These are phyloP conservation scores for Cladosporium cucumerinum DNA, from an alignment of 2,329 filamentous ascomycete species.

Conservation along the genomic window DNA sequence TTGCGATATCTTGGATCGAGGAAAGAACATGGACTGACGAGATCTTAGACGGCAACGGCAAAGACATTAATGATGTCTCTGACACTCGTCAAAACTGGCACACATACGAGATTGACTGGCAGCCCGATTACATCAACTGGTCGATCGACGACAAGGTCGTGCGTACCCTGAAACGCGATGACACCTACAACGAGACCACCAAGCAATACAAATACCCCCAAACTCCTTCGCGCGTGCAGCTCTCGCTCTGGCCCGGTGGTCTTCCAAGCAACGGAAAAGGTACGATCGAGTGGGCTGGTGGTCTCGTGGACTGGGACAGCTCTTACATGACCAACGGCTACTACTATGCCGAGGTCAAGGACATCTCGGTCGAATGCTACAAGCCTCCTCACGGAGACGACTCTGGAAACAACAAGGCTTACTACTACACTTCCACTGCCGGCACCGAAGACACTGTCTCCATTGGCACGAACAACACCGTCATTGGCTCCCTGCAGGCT, in stretches of 20 bases:
- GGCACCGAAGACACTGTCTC: conserved; percentile 75
- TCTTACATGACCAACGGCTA: conserved; percentile 82
- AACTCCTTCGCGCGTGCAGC: conserved; percentile 82
- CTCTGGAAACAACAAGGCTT: conserved; percentile 55
- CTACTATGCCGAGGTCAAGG: conserved; percentile 77
- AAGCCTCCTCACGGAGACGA: conserved; percentile 70
- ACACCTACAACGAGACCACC: conserved; percentile 81
- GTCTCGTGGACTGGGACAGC: conserved; percentile 80
- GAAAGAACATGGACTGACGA: conserved; percentile 21
- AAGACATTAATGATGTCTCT: conserved; percentile 60
- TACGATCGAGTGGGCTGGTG: conserved; percentile 89
- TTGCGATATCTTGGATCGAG: not conserved
- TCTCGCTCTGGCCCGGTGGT: conserved; percentile 95
- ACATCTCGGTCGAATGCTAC: conserved; percentile 84
- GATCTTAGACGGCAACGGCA: conserved; percentile 65
- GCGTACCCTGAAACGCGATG: conserved; percentile 68
- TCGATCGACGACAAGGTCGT: conserved; percentile 74
- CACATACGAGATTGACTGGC: conserved; percentile 92
- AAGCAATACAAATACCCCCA: conserved; percentile 87
- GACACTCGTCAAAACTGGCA: conserved; percentile 78
- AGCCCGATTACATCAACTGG: conserved; percentile 82
- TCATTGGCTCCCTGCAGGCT: conserved; percentile 75
- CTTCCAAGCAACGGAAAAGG: conserved; percentile 73
- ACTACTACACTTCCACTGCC: conserved; percentile 65
- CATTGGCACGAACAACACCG: conserved; percentile 69